phyloP scores from a whole-genome alignment of 2,329 filamentous ascomycete genomes.

The Arthrinium puccinioides region DNA sequence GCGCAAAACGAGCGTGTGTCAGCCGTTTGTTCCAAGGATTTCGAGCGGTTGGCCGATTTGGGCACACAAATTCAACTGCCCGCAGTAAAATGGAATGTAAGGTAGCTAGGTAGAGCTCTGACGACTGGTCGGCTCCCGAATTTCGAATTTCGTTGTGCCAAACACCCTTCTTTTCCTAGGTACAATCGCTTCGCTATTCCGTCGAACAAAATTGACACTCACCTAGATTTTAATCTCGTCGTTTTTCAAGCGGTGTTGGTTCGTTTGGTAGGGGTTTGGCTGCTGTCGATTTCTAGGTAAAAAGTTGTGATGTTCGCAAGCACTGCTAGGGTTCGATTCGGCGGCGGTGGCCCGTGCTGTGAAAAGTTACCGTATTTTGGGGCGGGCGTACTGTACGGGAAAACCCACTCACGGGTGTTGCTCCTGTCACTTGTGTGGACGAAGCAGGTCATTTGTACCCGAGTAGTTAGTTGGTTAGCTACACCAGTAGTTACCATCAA shows the following conservation, averaged over 20 bases:
- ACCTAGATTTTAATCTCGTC: constrained; percentile 4
- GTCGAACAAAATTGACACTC: constrained; percentile 1
- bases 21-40: background rate
- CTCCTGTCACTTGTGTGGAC: no score
- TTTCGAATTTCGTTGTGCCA: no score
- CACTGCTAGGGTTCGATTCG: constrained; percentile 11
- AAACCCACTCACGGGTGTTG: no score
- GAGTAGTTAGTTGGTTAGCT: no score
- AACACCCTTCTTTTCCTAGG: no score
- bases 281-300: constrained; percentile 2
- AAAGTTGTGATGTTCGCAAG: constrained; percentile 5
- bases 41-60: constrained; percentile 1
- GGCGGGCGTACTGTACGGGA: no score
- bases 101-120: constrained; percentile 1
- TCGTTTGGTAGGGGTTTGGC: constrained; percentile 5
- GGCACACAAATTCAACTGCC: constrained; percentile 1
- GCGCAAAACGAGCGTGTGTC: no score
- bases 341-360: constrained; percentile 6
- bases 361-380: no score
- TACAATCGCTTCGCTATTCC: no score
- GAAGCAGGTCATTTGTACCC: no score
- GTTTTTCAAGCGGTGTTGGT: constrained; percentile 7
- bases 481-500: no score
- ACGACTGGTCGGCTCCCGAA: no score
- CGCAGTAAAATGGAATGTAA: constrained; percentile 1